Evolutionary conservation across 2,329 filamentous ascomycete species (phyloP).

Genomic region (Endothia cerciana): DNA sequence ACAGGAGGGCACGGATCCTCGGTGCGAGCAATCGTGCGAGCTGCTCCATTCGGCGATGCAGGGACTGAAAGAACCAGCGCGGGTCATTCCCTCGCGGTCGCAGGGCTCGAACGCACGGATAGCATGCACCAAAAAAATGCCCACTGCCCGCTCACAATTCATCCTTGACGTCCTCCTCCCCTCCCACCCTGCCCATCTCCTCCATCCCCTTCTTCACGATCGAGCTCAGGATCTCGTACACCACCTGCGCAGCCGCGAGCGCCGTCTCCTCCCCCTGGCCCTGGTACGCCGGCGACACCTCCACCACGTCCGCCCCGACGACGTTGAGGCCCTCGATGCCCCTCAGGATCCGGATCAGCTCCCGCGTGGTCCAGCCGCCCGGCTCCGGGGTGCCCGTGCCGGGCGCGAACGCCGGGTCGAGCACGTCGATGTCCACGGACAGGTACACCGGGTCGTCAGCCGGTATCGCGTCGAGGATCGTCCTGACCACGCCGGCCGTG

Average conservation of each 20-base stretch:
- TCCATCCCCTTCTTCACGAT: constrained; percentile 56
- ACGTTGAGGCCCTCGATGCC: constrained; percentile 83
- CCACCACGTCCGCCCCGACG: constrained; percentile 88
- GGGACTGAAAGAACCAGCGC: neutral
- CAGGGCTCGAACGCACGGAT: neutral
- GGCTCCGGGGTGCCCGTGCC: constrained; percentile 84
- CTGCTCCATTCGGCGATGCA: neutral
- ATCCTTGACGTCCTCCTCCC: constrained; percentile 37
- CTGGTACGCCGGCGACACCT: constrained; percentile 86
- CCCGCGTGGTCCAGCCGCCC: constrained; percentile 87
- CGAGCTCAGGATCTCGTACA: constrained; percentile 81
- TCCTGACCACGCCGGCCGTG: constrained; percentile 67
- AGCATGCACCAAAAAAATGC: neutral
- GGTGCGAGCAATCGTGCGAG: neutral
- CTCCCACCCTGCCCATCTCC: constrained; percentile 42
- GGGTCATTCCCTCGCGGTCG: neutral
- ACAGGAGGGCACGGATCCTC: neutral
- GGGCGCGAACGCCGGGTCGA: constrained; percentile 42
- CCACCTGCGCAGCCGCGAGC: constrained; percentile 80
- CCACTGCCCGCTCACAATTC: neutral
- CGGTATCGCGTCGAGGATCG: constrained; percentile 74
- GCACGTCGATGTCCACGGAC: constrained; percentile 42
- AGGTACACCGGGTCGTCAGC: constrained; percentile 70
- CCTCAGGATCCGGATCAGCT: constrained; percentile 81
- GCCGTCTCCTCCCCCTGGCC: constrained; percentile 79